Percentiles rank a stretch among this genome's conserved stretches.
These are phyloP conservation scores for Helenozyma rhizophorensis DNA, from an alignment of 805 yeast genomes.

Conservation along the genomic window DNA sequence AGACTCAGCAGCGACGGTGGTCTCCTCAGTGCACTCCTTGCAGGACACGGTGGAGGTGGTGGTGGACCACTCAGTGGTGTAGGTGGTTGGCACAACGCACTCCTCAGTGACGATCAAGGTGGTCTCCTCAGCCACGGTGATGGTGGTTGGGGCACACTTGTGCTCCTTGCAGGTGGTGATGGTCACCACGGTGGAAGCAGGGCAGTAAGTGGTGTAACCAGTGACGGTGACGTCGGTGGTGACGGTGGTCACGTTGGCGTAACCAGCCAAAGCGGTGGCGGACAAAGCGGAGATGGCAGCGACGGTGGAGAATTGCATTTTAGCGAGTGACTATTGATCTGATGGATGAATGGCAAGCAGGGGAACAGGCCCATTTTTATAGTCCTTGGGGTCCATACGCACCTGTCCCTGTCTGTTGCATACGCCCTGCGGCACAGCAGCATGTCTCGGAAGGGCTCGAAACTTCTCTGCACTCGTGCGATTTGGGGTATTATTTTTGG, in stretches of 20 bases:
- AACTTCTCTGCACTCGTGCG: no score
- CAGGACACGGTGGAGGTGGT: slow-evolving; percentile 1
- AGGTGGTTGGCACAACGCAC: slow-evolving; percentile 27
- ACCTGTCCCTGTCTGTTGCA: no score
- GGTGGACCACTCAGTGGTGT: slow-evolving; percentile 5
- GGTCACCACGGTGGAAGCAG: slow-evolving; percentile 31
- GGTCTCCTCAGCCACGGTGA: slow-evolving; percentile 29
- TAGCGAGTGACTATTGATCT: slow-evolving; percentile 12
- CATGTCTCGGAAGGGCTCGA: no score
- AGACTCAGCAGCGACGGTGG: slow-evolving; percentile 2
- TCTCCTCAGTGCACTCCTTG: slow-evolving; percentile 1
- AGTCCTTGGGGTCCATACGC: slow-evolving; percentile 2
- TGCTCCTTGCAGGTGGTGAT: slow-evolving; percentile 30
- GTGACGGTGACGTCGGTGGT: slow-evolving; percentile 32
- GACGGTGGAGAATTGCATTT: slow-evolving; percentile 20
- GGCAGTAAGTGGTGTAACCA: slow-evolving; percentile 39
- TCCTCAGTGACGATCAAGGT: slow-evolving; percentile 33
- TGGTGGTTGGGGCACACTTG: slow-evolving; percentile 23
- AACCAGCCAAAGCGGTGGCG: slow-evolving; percentile 28
- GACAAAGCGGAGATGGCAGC: slow-evolving; percentile 25
- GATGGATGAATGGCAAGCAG: not conserved
- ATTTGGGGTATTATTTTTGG: no score
- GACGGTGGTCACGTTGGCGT: slow-evolving; percentile 27
- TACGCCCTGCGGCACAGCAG: no score
- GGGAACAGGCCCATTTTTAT: slow-evolving; percentile 6